Evolutionary conservation across 2,329 filamentous ascomycete genomes (phyloP).

Genomic region (Monosporascus sp.): DNA sequence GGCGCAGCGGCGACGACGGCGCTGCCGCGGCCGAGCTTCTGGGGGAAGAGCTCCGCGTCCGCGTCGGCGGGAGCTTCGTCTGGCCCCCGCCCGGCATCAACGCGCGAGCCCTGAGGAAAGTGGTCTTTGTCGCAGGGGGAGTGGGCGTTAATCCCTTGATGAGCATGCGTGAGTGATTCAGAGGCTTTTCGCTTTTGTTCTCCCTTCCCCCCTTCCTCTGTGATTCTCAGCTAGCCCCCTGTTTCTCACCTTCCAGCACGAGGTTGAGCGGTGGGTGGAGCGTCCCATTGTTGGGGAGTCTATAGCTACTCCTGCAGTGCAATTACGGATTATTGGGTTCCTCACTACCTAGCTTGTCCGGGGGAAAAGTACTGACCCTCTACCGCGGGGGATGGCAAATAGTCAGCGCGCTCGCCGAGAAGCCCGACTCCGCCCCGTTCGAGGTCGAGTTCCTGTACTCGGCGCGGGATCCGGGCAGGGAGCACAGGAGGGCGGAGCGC

Average conservation of each 20-base stretch:
- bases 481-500: conserved; percentile 16
- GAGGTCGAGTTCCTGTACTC: conserved; percentile 62
- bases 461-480: conserved; percentile 30
- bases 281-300: not conserved
- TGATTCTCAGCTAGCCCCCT: too few species aligned
- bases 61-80: conserved; percentile 75
- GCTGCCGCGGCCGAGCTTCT: conserved; percentile 45
- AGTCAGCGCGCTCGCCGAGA: conserved; percentile 51
- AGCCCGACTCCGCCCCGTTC: conserved; percentile 15
- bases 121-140: conserved; percentile 74
- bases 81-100: conserved; percentile 60
- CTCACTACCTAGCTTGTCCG: too few species aligned
- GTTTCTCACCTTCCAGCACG: too few species aligned
- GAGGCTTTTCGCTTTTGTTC: not conserved
- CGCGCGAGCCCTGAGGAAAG: conserved; percentile 42
- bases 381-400: not conserved
- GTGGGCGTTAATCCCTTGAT: conserved; percentile 79
- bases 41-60: conserved; percentile 54
- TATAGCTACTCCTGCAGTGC: not conserved
- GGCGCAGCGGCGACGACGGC: conserved; percentile 36
- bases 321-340: too few species aligned
- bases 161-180: conserved; percentile 47
- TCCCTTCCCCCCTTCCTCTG: not conserved
- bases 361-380: too few species aligned
- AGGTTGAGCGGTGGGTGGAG: not conserved